A percentile compares a stretch with the other conserved stretches of the same genome.
Conservation (phyloP, 2,329 filamentous ascomycete species). For the Penicillium nordicum region DNA sequence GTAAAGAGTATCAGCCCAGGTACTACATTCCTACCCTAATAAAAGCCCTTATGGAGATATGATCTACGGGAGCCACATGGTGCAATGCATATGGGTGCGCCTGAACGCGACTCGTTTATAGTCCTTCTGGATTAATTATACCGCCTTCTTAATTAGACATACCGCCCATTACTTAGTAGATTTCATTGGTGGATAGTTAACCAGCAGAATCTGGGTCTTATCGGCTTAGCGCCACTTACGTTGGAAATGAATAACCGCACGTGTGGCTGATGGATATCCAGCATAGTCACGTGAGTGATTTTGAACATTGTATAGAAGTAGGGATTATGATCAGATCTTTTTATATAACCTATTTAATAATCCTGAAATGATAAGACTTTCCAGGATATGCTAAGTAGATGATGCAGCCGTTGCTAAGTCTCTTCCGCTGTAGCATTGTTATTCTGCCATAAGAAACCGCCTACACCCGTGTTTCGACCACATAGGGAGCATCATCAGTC, state of each 20-base stretch:
- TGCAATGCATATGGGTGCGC: too few relatives aligned
- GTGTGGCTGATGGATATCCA: not conserved
- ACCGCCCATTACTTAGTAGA: too few relatives aligned
- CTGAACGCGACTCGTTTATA: too few relatives aligned
- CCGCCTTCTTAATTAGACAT: too few relatives aligned
- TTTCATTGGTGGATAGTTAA: too few relatives aligned
- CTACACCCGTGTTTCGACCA: conserved; percentile 17
- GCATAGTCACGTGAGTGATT: not conserved
- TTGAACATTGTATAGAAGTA: not conserved
- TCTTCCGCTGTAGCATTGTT: not conserved
- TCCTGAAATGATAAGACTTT: not conserved
- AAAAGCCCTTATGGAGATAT: too few relatives aligned
- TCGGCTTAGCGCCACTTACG: not conserved
- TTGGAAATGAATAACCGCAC: not conserved
- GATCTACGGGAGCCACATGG: too few relatives aligned
- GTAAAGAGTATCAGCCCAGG: too few relatives aligned
- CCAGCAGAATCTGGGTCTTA: not conserved
- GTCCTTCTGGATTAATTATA: too few relatives aligned
- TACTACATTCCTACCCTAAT: too few relatives aligned
- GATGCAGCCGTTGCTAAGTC: not conserved
- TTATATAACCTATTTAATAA: not conserved
- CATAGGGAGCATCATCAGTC: conserved; percentile 9
- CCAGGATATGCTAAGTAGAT: not conserved
- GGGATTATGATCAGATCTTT: not conserved
- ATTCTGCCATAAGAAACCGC: conserved; percentile 31